Evolutionary conservation across 2,329 filamentous ascomycete species (phyloP), one percentile per base, ranked within the genome.

Genomic region (Dactylellina leptospora): DNA sequence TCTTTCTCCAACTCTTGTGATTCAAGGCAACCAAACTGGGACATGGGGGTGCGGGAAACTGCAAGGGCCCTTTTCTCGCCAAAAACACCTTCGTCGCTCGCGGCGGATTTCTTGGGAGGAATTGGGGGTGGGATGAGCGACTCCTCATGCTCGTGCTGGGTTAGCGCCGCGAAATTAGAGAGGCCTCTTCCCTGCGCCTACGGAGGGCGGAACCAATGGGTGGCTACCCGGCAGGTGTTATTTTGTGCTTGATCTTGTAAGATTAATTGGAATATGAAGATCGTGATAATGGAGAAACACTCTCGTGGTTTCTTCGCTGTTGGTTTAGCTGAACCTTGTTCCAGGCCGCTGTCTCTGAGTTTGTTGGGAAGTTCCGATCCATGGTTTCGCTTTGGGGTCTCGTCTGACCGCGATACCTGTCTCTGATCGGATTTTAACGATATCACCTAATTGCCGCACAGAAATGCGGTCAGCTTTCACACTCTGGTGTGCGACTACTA

Each of bases 141-240:
- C 40, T 25, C 44, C 60, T 71, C 66, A 71, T 56, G 50, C 56
- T 71, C 16, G 40, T 56, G 58, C 22, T n/a, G 51, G 66, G 23
- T 47, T 71, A 63, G 66, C 58, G 66, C 51, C 36, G 33, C 36
- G 63, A 69, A 60, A 69, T 66, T 69, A 64, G 54, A 59, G 63
- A 60, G 55, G 50, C 53, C 38, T 68, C 28, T 59, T 68, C 62
- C 62, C 62, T 60, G 54, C 62, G 54, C 45, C 48, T 54, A 60
- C 54, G 53, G 62, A 22, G 23, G 45, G 40, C 53, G 64, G 56
- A n/a, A 51, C 64, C 64, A 70, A 70, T 70, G 9, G 30, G 55
- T 55, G 47, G 60, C 27, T n/a, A 28, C 64, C 20, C 33, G 45
- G 45, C 27, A 38, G 47, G 13, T 70, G 30, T 23, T 16, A 40